Percentiles rank a stretch among this genome's conserved stretches.
Evolutionary conservation across 306 rosid species (phyloP).

Genomic region (Trifolium subterraneum): DNA sequence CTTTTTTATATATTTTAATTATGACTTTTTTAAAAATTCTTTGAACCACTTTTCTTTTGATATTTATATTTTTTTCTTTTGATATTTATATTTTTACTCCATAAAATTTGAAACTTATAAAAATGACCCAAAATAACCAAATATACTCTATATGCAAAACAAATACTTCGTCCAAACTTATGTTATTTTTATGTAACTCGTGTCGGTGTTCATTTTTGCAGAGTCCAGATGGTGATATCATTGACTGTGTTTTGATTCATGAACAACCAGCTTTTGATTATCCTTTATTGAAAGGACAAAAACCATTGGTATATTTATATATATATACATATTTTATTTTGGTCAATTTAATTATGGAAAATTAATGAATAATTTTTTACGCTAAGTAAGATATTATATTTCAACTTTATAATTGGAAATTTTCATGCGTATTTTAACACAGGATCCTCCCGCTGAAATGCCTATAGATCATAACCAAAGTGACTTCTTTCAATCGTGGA

Average conservation of each 20-base stretch:
- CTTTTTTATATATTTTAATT: too few relatives aligned
- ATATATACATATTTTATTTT: neutral
- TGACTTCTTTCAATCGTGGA: slow-evolving; percentile 52
- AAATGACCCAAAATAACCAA: too few relatives aligned
- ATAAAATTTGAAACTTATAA: too few relatives aligned
- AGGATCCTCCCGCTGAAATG: neutral
- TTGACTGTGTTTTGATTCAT: slow-evolving; percentile 80
- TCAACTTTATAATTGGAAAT: neutral
- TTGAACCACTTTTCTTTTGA: too few relatives aligned
- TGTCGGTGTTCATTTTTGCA: slow-evolving; percentile 16
- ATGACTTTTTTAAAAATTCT: too few relatives aligned
- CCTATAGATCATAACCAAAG: neutral
- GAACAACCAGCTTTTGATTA: slow-evolving; percentile 92
- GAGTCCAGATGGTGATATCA: slow-evolving; percentile 90
- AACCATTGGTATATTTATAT: slow-evolving; percentile 80
- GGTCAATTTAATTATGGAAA: neutral
- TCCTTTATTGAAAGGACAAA: slow-evolving; percentile 70
- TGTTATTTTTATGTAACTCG: too few relatives aligned
- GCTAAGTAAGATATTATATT: neutral
- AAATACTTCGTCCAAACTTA: too few relatives aligned
- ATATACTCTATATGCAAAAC: too few relatives aligned
- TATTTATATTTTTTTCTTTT: too few relatives aligned
- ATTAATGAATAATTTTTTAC: neutral
- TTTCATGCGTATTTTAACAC: neutral
- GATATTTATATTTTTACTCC: too few relatives aligned